Base-by-base conservation (phyloP, 257 asterid genomes). In the Anisodus acutangulus region DNA sequence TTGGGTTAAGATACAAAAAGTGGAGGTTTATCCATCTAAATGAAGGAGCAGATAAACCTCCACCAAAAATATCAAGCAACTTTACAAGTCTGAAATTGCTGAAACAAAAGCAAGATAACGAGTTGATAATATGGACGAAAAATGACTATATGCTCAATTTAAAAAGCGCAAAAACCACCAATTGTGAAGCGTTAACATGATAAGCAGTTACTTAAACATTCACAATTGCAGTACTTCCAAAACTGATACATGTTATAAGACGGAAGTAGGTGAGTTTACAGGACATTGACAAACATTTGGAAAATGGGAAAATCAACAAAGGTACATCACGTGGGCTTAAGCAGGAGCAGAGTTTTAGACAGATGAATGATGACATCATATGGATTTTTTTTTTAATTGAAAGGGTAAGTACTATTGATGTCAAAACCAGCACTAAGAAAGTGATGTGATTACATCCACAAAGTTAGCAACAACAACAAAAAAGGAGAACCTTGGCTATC, bases 311-410 rank as follows among this genome's bases (percentile, higher is more conserved):
- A 76, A 76, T 22, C 63, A 76, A 76, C 26, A 7, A 51, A 26
- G 45, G 16, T 51, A 59, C 80, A 26, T 39, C 57, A 51, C 8
- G 35, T 31, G 3, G 4, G 81, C 5, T 0, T 51, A 76, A 51
- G 47, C 57, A 51, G 16, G 43, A 19, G 60, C 63, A 51, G 63
- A 26, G 5, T 26, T 26, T 51, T 3, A 51, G 2, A 76, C 13
- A 51, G 41, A 76, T 51, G 81, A 76, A 76, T 22, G 47, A 76
- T 49, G 81, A 76, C 81, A 51, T 51, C 22, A 7, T 13, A 37
- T 22, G 63, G 22, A 76, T 58, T 8, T 74, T 35, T 68, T 39
- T 68, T 17, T 9, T 15, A 53, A 53, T 39, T 68, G 45, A 68
- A 68, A 68, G 39, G 19, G 3, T 4, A 35, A 66, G 47, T 66